These are phyloP conservation scores for Mucor mucedo DNA, from an alignment of 371 early-diverging fungal genomes.

Conservation along the genomic window DNA sequence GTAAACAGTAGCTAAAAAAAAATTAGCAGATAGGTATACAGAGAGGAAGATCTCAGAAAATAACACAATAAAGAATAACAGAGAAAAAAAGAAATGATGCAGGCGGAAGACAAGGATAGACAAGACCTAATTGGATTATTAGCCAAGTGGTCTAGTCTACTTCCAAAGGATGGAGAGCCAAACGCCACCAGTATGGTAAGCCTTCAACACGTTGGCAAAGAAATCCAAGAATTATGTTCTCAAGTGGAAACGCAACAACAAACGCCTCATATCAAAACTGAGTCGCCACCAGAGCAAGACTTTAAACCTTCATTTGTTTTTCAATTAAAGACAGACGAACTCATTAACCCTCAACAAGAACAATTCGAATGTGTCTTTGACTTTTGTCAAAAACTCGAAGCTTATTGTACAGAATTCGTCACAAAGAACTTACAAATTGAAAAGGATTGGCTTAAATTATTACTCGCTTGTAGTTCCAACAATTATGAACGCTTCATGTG, in stretches of 20 bases:
- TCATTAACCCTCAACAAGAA: not conserved
- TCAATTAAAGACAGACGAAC: constrained; percentile 6
- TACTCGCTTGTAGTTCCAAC: constrained; percentile 14
- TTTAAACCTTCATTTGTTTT: constrained; percentile 21
- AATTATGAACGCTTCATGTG: constrained; percentile 23
- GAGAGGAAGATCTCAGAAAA: too few species aligned
- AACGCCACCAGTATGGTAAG: not conserved
- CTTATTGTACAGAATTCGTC: constrained; percentile 7
- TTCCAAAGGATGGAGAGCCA: not conserved
- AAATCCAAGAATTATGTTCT: constrained; percentile 3
- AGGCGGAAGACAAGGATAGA: not conserved
- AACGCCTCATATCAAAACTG: not conserved
- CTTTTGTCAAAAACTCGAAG: constrained; percentile 18
- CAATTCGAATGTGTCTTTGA: constrained; percentile 25
- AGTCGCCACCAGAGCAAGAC: not conserved
- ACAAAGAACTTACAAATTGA: constrained; percentile 12
- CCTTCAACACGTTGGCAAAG: not conserved
- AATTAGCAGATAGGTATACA: too few species aligned
- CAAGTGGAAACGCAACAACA: not conserved
- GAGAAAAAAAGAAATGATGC: not conserved
- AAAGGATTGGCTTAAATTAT: constrained; percentile 15
- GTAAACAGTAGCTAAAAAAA: not conserved
- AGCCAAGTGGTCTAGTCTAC: not conserved
- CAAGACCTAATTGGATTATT: not conserved
- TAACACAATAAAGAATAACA: not conserved